phyloP scores from a whole-genome alignment of 1,139 yeast species.

The Yamadazyma jaroonii region DNA sequence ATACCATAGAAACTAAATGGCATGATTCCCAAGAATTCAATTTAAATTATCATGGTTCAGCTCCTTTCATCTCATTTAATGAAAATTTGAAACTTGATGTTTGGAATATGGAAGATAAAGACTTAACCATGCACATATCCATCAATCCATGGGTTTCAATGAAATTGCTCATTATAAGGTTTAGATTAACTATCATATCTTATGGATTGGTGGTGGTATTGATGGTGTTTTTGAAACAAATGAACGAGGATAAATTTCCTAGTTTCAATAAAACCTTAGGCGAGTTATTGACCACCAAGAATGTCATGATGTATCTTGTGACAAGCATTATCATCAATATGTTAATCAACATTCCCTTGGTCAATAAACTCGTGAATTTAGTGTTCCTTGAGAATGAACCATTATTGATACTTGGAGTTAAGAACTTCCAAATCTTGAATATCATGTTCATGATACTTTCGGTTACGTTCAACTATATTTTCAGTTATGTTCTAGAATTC shows the following conservation, averaged over 20 bases:
- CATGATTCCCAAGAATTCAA: slow-evolving; percentile 24
- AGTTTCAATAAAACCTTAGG: slow-evolving; percentile 9
- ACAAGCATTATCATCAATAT: slow-evolving; percentile 48
- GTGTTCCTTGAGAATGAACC: slow-evolving; percentile 13
- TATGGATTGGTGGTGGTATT: slow-evolving; percentile 51
- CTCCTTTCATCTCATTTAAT: slow-evolving; percentile 57
- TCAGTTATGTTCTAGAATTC: slow-evolving; percentile 5
- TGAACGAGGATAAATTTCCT: slow-evolving; percentile 16
- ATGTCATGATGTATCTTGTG: not conserved
- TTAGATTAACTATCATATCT: slow-evolving; percentile 60
- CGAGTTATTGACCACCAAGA: slow-evolving; percentile 6
- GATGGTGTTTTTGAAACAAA: slow-evolving; percentile 45
- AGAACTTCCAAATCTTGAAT: slow-evolving; percentile 9
- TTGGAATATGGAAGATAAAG: slow-evolving; percentile 31
- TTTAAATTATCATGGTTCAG: slow-evolving; percentile 55
- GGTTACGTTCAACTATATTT: slow-evolving; percentile 9
- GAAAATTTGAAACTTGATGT: slow-evolving; percentile 39
- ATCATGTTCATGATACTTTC: slow-evolving; percentile 9
- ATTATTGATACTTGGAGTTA: slow-evolving; percentile 7
- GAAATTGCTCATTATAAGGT: slow-evolving; percentile 57
- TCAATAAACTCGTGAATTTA: slow-evolving; percentile 17
- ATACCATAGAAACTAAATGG: slow-evolving; percentile 65
- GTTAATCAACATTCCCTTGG: slow-evolving; percentile 39
- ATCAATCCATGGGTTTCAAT: slow-evolving; percentile 46
- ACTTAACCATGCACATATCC: slow-evolving; percentile 18